Evolutionary conservation across 345 rosid genomes (phyloP), one percentile per base, ranked within the genome.

Genomic region (Eucalyptus polybractea): DNA sequence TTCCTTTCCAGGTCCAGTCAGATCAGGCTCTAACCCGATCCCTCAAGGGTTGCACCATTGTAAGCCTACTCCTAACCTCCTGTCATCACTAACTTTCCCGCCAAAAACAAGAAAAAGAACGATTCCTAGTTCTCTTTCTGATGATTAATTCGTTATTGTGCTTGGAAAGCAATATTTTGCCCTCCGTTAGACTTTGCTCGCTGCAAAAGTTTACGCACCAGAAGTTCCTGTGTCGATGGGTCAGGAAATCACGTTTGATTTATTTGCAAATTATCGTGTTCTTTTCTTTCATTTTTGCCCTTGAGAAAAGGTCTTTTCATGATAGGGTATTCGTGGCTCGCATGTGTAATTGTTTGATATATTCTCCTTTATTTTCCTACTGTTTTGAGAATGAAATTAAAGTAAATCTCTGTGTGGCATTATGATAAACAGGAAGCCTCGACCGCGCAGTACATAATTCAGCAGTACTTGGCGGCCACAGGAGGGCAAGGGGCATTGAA

Each of bases 361-460:
- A 6, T 76, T 76, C 85, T 76, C 85, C 27, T 11, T 25, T 76
- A 76, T 76, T 76, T 76, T 76, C 47, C 47, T 44, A 40, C 29
- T 22, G 15, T 21, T 76, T 40, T 42, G 85, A 76, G 47, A 21
- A 40, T 40, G 85, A 22, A 40, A 76, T 76, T 76, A 22, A 31
- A 87, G 81, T 50, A n/a, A 72, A 33, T 54, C 90, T 80, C 69
- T 56, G 6, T 13, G 6, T 24, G 88, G 40, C 25, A n/a, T 58
- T 31, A 69, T 7, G 80, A 65, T n/a, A 21, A 83, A 80, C 88
- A 97, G 99, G 99, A 94, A 87, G 93, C 97, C 42, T 97, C 98
- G 1, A 96, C 96, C 8, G 99, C 99, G 7, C 95, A 94, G 90
- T 97, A 97, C 91, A 97, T 97, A 89, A 95, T 97, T 13, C 97